A percentile compares a stretch with the other conserved stretches of the same genome.
Conservation (phyloP, 2,329 filamentous ascomycete genomes). For the Penicillium sp. region DNA sequence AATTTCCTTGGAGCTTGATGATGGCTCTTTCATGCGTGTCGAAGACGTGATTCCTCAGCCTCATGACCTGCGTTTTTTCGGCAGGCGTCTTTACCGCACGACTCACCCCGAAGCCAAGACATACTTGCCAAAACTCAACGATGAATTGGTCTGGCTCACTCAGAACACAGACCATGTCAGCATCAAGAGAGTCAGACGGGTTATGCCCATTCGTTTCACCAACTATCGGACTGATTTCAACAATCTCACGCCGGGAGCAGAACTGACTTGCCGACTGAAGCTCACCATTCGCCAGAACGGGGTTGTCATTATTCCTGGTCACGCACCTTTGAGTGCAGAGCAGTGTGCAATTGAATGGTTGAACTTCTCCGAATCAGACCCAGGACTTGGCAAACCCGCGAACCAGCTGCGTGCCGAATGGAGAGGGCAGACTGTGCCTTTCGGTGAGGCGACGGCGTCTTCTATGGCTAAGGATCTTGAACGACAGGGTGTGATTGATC, state of each 20-base stretch:
- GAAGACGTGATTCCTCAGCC: constrained; percentile 34
- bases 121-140: constrained; percentile 36
- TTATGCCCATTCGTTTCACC: constrained; percentile 53
- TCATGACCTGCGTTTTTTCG: constrained; percentile 36
- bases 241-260: constrained; percentile 23
- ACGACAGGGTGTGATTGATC: constrained; percentile 19
- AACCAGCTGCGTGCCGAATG: constrained; percentile 31
- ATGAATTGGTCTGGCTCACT: constrained; percentile 49
- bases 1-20: constrained; percentile 39
- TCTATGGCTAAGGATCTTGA: constrained; percentile 3
- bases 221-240: constrained; percentile 45
- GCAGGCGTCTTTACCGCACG: constrained; percentile 38
- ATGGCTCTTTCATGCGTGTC: constrained; percentile 46
- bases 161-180: constrained; percentile 47
- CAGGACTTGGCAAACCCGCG: constrained; percentile 12
- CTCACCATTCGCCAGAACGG: constrained; percentile 16
- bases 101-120: constrained; percentile 33
- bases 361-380: constrained; percentile 31
- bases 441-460: constrained; percentile 25
- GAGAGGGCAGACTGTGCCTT: constrained; percentile 34
- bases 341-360: constrained; percentile 35
- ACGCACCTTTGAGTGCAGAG: constrained; percentile 9
- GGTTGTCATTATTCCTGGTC: background rate
- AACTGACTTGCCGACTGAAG: constrained; percentile 38
- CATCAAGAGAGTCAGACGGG: constrained; percentile 38